Evolutionary conservation across 2,329 filamentous ascomycete species (phyloP), one percentile per base, ranked within the genome.

Genomic region (Arthrobotrys pseudoclavata): DNA sequence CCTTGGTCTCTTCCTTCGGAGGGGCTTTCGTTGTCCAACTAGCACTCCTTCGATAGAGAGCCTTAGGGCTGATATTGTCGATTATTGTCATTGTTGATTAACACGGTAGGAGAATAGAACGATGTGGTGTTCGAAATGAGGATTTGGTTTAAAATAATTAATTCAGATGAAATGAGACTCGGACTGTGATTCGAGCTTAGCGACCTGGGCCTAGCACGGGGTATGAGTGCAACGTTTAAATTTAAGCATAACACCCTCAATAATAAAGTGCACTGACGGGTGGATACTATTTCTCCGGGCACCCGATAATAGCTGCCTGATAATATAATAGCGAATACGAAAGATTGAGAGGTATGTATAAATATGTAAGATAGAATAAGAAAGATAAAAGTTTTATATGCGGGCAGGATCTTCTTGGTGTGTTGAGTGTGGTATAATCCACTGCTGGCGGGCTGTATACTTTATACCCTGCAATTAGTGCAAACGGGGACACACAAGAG

Each of bases 21-120:
- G 26, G 22, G 18, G 29, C 61, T 60, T 64, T 68, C 29, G 48
- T 48, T 5, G 63, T 40, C 72, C 72, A 76, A 20, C 55, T 60
- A 3, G 55, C 55, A 24, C 72, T 76, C 60, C 64, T 69, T 61
- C 72, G 48, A 40, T 70, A 64, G 24, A 66, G 66, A 20, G 72
- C 66, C 24, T 70, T 76, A 1, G 61, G 60, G 22, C 22, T 70
- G 26, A 70, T 31, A 26, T 70, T 76, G 22, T 76, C 72, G n/a
- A 70, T 52, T 6, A 66, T 60, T 6, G 72, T 62, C 72, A 76
- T 76, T 45, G 45, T 57, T 50, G 66, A 64, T 29, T 10, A 26
- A 26, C 4, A 45, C 20, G 18, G 18, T 9, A 6, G 37, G 64
- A 18, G 20, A 6, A 6, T 6, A 45, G 29, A 53, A 18, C 22